phyloP scores from a whole-genome alignment of 805 yeast species.

The Priceomyces carsonii region DNA sequence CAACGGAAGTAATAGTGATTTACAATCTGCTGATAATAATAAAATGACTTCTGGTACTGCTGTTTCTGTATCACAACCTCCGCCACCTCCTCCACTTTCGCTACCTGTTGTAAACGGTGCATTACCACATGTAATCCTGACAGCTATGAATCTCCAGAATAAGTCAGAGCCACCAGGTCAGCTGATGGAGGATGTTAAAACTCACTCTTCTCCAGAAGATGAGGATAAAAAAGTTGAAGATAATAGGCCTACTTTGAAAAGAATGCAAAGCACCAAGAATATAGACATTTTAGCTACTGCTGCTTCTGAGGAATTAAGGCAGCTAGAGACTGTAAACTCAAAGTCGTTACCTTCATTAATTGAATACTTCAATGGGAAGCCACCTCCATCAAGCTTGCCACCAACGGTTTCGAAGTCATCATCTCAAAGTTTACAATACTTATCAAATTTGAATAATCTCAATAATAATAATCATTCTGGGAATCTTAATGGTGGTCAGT shows the following conservation, averaged over 20 bases:
- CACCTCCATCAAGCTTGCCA: constrained; percentile 7
- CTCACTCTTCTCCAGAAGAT: constrained; percentile 5
- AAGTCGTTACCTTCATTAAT: constrained; percentile 54
- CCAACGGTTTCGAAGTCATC: constrained; percentile 11
- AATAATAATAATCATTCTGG: constrained; percentile 4
- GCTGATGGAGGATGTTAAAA: constrained; percentile 1
- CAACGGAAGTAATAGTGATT: too few species aligned
- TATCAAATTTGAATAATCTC: constrained; percentile 22
- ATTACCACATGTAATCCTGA: too few species aligned
- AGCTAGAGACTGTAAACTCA: constrained; percentile 40
- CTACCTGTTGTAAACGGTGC: background rate
- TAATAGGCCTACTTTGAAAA: constrained; percentile 1
- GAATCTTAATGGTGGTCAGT: constrained; percentile 5
- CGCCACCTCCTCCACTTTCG: constrained; percentile 3
- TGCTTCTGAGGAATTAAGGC: constrained; percentile 54
- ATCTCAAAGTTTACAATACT: constrained; percentile 21
- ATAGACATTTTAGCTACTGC: constrained; percentile 56
- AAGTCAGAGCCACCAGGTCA: too few species aligned
- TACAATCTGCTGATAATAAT: too few species aligned
- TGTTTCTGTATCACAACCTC: background rate
- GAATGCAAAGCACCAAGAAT: constrained; percentile 25
- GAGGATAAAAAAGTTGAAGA: constrained; percentile 1
- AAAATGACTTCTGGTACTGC: too few species aligned
- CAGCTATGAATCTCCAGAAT: too few species aligned
- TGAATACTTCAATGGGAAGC: constrained; percentile 39